Percentiles rank a stretch among this genome's conserved stretches.
Evolutionary conservation across 1,284 basidiomycete genomes (phyloP).

Genomic region (Spongiforma sp.): DNA sequence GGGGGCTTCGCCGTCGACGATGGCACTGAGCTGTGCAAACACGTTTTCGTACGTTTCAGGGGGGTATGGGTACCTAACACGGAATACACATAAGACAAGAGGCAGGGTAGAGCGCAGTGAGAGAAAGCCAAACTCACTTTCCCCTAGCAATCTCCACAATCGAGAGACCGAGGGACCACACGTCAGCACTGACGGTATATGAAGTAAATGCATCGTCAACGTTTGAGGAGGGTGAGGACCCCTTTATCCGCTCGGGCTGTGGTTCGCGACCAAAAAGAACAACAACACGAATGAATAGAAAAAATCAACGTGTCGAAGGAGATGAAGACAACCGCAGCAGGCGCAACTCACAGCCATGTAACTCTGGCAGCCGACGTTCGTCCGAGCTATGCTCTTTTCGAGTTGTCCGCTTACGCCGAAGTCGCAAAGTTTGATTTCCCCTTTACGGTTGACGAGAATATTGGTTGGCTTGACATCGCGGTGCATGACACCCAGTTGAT

Average conservation of each 20-base stretch:
- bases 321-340: conserved; percentile 2
- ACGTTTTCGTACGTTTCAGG: conserved; percentile 99
- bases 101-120: not conserved
- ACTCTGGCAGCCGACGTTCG: conserved; percentile 98
- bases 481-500: conserved; percentile 97
- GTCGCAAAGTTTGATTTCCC: conserved; percentile 95
- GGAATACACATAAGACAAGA: conserved; percentile 7
- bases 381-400: conserved; percentile 96
- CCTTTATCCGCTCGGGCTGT: conserved; percentile 94
- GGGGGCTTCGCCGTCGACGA: conserved; percentile 94
- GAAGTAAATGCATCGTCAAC: conserved; percentile 52
- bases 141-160: conserved; percentile 93
- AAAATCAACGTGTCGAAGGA: conserved; percentile 6
- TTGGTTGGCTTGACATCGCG: conserved; percentile 99
- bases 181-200: conserved; percentile 96
- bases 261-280: conserved; percentile 2
- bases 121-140: conserved; percentile 37
- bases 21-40: conserved; percentile 95
- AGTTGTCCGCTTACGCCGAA: conserved; percentile 98
- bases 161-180: conserved; percentile 97
- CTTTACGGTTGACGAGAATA: conserved; percentile 89
- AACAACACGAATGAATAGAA: conserved; percentile 4
- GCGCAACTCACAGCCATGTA: conserved; percentile 91
- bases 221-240: conserved; percentile 70
- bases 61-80: conserved; percentile 85